Evolutionary conservation across 768 basidiomycete genomes (phyloP).

Genomic region (Tephrocybe rancida): DNA sequence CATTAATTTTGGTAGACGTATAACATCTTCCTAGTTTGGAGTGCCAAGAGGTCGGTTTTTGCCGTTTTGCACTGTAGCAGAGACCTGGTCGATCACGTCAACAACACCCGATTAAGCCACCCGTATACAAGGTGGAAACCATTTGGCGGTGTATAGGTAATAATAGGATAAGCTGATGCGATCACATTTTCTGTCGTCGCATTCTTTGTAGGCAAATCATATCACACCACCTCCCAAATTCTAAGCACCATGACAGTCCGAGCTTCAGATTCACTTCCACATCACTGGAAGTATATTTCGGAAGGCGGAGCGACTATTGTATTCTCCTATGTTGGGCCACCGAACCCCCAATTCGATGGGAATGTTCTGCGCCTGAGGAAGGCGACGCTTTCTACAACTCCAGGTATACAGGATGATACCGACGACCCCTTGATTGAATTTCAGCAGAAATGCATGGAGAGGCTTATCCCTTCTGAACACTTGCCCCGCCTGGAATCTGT

Average conservation of each 20-base stretch:
- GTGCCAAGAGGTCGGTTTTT: too few species aligned
- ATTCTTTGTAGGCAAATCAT: not conserved
- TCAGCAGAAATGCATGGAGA: conserved; percentile 62
- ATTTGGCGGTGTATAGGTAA: too few species aligned
- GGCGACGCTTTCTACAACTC: conserved; percentile 20
- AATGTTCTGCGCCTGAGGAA: conserved; percentile 84
- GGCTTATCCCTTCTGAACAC: conserved; percentile 60
- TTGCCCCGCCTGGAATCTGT: conserved; percentile 63
- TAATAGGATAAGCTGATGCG: too few species aligned
- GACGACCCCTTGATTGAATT: conserved; percentile 51
- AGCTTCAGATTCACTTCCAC: conserved; percentile 37
- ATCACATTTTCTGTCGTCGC: too few species aligned
- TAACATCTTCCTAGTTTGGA: too few species aligned
- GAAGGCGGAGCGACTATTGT: conserved; percentile 95
- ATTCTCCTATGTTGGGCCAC: conserved; percentile 73
- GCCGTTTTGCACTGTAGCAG: too few species aligned
- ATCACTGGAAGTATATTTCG: conserved; percentile 82
- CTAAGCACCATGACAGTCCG: conserved; percentile 22
- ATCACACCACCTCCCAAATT: too few species aligned
- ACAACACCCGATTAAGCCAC: too few species aligned
- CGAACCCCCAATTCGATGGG: conserved; percentile 51
- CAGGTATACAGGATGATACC: conserved; percentile 25
- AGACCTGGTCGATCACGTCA: too few species aligned
- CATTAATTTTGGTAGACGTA: too few species aligned
- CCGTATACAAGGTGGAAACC: too few species aligned